phyloP scores from a whole-genome alignment of 1,284 basidiomycete genomes.

The Gymnopus androsaceus region DNA sequence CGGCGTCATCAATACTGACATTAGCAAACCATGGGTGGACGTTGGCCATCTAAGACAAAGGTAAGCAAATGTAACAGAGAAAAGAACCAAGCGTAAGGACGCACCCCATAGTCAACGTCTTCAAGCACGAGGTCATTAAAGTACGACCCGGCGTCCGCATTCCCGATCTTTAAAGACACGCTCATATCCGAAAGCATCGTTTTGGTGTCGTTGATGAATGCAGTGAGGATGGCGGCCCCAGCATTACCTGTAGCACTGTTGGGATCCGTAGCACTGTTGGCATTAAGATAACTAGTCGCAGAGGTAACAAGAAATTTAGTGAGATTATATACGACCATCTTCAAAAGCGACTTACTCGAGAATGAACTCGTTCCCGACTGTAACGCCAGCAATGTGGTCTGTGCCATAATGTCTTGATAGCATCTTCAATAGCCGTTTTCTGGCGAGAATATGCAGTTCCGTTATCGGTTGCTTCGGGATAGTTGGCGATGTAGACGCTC shows the following conservation, averaged over 20 bases:
- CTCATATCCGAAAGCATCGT: constrained; percentile 39
- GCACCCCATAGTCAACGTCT: constrained; percentile 61
- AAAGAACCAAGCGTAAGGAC: constrained; percentile 16
- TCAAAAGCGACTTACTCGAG: too few species aligned
- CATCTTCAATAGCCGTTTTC: constrained; percentile 22
- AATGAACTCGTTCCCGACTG: constrained; percentile 68
- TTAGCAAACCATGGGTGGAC: constrained; percentile 24
- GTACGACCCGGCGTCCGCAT: constrained; percentile 75
- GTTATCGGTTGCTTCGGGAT: constrained; percentile 53
- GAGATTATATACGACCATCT: constrained; percentile 25
- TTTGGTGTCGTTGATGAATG: constrained; percentile 58
- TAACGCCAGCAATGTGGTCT: constrained; percentile 67
- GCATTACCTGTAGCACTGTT: constrained; percentile 47
- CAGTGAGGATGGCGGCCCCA: constrained; percentile 24
- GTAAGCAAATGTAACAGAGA: not conserved
- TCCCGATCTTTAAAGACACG: constrained; percentile 64
- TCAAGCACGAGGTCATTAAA: constrained; percentile 63
- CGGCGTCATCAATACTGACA: constrained; percentile 21
- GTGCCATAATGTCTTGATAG: constrained; percentile 29
- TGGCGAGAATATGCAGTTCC: constrained; percentile 26
- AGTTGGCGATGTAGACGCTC: constrained; percentile 74
- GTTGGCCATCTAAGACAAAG: constrained; percentile 15
- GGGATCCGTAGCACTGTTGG: constrained; percentile 32
- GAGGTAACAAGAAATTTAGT: not conserved
- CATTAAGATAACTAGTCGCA: constrained; percentile 45